A percentile compares a stretch with the other conserved stretches of the same genome.
phyloP scores from a whole-genome alignment of 371 early-diverging fungal species.

The Mortierella sp. region DNA sequence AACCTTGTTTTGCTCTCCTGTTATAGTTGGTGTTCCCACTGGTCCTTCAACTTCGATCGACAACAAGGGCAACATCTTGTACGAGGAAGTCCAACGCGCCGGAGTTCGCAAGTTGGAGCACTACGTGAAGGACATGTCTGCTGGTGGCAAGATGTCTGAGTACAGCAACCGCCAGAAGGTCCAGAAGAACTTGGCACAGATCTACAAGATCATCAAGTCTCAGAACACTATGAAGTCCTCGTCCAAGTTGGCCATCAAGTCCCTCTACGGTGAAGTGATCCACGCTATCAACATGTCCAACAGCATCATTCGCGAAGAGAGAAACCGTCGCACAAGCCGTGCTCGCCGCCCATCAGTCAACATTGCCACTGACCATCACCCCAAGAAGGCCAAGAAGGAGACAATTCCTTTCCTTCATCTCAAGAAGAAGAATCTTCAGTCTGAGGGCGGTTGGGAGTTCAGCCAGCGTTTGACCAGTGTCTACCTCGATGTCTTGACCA shows the following conservation, averaged over 20 bases:
- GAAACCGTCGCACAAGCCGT: slow-evolving; percentile 63
- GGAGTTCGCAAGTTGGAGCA: slow-evolving; percentile 74
- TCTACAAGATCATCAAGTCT: slow-evolving; percentile 82
- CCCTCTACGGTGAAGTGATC: slow-evolving; percentile 78
- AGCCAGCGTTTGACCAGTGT: slow-evolving; percentile 69
- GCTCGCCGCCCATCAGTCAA: slow-evolving; percentile 55
- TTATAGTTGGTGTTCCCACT: slow-evolving; percentile 74
- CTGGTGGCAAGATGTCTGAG: slow-evolving; percentile 75
- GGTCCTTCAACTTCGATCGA: slow-evolving; percentile 83
- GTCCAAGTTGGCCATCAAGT: slow-evolving; percentile 76
- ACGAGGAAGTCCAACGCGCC: slow-evolving; percentile 80
- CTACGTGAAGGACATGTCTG: slow-evolving; percentile 78
- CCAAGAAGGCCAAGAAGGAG: slow-evolving; percentile 71
- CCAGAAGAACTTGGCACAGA: slow-evolving; percentile 80
- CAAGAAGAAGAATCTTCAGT: slow-evolving; percentile 69
- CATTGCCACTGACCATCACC: slow-evolving; percentile 57
- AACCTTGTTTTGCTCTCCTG: neutral
- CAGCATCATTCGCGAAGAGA: slow-evolving; percentile 69
- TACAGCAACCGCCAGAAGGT: slow-evolving; percentile 79
- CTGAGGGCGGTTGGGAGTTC: slow-evolving; percentile 80
- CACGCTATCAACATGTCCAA: slow-evolving; percentile 80
- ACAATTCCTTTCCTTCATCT: slow-evolving; percentile 85
- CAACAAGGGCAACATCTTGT: slow-evolving; percentile 84
- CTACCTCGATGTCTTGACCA: slow-evolving; percentile 80
- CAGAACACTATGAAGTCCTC: slow-evolving; percentile 80